Base-by-base conservation (phyloP, 169 alveolate species). In the Plasmodium reichenowi region DNA sequence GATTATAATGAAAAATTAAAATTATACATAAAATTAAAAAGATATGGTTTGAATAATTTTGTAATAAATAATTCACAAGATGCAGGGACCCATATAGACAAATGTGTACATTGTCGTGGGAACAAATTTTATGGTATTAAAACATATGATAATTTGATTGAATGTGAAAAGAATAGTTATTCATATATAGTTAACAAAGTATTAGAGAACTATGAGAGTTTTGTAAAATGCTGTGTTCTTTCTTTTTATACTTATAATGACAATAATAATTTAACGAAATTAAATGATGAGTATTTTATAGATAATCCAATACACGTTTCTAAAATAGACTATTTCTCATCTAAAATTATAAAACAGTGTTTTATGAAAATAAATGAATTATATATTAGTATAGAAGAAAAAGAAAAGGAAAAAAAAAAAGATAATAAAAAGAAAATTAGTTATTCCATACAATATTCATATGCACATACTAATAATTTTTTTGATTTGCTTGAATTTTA, bases 1-100 rank as follows among this genome's bases (percentile, higher is more conserved):
- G 68, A 83, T 62, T 68, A 32, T 29, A 72, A 83, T 68, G 74
- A 72, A 15, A 83, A 83, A 83, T 56, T 83, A 83, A 68, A 48
- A 63, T 50, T 83, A 62, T 83, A 68, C 64, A 83, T 83, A 67
- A 83, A 15, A 83, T 20, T 68, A 62, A 83, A 83, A 38, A 72
- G 70, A 56, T 38, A 32, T 17, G 8, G 12, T 68, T 68, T 54
- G n/a, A 60, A 83, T 29, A 72, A 29, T 3, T 72, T 10, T 4
- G 52, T 68, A 67, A 4, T 45, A 15, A 54, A 62, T 32, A 72
- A 20, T 4, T 47, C 43, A 72, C 47, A 68, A 15, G 85, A 68
- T 32, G 6, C 45, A 45, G 45, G 59, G 26, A 64, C 29, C 12
- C 26, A 72, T 83, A 68, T 32, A 43, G 70, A 68, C 38, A 52